phyloP scores from a whole-genome alignment of 2,329 filamentous ascomycete genomes.

The Colletotrichum trifolii region DNA sequence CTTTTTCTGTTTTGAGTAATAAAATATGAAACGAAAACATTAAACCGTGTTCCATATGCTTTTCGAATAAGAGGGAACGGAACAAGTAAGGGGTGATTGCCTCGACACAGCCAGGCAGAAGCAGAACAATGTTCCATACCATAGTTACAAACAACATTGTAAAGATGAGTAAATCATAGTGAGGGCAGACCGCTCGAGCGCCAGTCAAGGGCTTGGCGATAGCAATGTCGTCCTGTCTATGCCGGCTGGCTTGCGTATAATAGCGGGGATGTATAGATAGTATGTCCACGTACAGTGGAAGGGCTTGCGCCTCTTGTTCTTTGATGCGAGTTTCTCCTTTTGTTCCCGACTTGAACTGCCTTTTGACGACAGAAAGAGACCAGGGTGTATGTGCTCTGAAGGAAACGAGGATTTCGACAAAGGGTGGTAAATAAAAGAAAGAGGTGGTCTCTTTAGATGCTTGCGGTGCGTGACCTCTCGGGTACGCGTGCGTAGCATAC shows the following conservation, averaged over 20 bases:
- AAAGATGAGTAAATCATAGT: conserved; percentile 15
- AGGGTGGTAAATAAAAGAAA: conserved; percentile 5
- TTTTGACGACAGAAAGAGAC: conserved; percentile 7
- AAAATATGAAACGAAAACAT: conserved; percentile 14
- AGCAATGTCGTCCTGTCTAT: conserved; percentile 24
- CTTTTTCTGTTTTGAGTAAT: conserved; percentile 7
- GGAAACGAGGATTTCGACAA: conserved; percentile 1
- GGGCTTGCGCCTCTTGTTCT: conserved; percentile 36
- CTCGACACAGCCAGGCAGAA: conserved; percentile 26
- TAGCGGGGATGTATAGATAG: background rate
- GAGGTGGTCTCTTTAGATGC: conserved; percentile 49
- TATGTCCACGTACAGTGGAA: conserved; percentile 1
- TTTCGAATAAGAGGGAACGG: background rate
- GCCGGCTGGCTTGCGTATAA: conserved; percentile 25
- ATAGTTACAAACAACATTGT: conserved; percentile 3
- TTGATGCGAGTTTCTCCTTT: conserved; percentile 21
- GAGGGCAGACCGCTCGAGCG: background rate
- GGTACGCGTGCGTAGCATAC: conserved; percentile 93
- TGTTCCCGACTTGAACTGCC: conserved; percentile 18
- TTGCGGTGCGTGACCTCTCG: conserved; percentile 59
- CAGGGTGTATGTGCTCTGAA: conserved; percentile 4
- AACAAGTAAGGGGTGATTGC: background rate
- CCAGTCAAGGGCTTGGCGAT: conserved; percentile 12
- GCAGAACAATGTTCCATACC: conserved; percentile 14
- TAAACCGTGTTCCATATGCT: conserved; percentile 14